Evolutionary conservation across 2,329 filamentous ascomycete genomes (phyloP), one percentile per base, ranked within the genome.

Genomic region (Scedosporium minutisporum): DNA sequence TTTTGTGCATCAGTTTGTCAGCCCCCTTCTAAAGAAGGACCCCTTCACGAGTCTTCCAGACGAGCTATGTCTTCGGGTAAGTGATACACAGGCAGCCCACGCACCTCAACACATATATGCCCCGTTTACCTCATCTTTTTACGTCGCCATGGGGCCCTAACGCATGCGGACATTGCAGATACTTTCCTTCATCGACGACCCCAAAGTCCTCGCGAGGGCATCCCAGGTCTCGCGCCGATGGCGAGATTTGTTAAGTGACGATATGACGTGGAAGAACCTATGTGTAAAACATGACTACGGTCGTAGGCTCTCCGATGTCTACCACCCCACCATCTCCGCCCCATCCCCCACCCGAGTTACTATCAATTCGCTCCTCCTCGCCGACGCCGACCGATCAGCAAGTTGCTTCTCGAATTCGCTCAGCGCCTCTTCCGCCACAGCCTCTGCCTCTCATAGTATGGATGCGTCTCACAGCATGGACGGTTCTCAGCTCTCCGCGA

Each of bases 231-330:
- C 95, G 62, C 87, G 87, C 66, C 85, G 93, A 73, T 99, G 95
- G 95, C 85, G 91, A 66, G 93, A 97, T 74, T 82, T 99, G 6
- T 82, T 99, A 59, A 93, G 89, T 71, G 95, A 99, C 73, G 95
- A 99, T 74, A 93, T 97, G 76, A 96, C 95, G 1, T 99, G 95
- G 95, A 97, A 96, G 78, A 91, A 95, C 65, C 82, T 99, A 21
- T 97, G 93, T 73, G 91, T 96, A 67, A 97, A 96, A 76, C 93
- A 96, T 73, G 92, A 95, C 65, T 99, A 96, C 74, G 86, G 75
- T 74, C 80, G 83, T 53, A 78, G 80, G 63, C 72, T 84, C 61
- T 86, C 83, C 16, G 82, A 84, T 64, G 78, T 80, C 29, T 74
- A 76, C 10, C 33, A 38, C 6, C 48, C 57, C 12, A 6, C 48